These are phyloP conservation scores for Ramalina intermedia DNA, from an alignment of 495 filamentous ascomycete genomes.

Conservation along the genomic window DNA sequence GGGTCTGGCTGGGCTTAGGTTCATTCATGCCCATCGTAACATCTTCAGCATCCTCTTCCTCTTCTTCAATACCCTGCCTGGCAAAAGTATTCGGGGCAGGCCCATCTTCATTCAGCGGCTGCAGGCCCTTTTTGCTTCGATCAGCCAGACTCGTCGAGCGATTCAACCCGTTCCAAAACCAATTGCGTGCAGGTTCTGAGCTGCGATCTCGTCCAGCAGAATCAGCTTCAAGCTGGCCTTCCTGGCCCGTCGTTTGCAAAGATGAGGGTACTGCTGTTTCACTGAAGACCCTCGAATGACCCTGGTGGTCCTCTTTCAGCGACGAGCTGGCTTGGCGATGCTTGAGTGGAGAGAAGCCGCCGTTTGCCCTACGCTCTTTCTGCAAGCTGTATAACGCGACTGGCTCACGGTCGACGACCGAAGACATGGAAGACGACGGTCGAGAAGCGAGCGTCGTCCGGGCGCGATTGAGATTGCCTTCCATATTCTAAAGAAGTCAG, in stretches of 20 bases:
- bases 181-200: constrained; percentile 12
- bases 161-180: constrained; percentile 17
- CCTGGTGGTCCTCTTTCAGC: constrained; percentile 22
- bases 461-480: constrained; percentile 71
- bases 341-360: constrained; percentile 17
- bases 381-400: constrained; percentile 9
- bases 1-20: not conserved
- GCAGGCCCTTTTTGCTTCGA: constrained; percentile 13
- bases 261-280: constrained; percentile 39
- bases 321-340: constrained; percentile 22
- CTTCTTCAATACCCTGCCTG: not conserved
- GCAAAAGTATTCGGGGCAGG: constrained; percentile 14
- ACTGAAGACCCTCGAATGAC: constrained; percentile 41
- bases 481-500: constrained; percentile 59
- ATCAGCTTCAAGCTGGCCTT: constrained; percentile 12
- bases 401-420: constrained; percentile 9
- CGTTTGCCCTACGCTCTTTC: constrained; percentile 1
- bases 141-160: constrained; percentile 10
- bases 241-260: constrained; percentile 18
- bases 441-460: constrained; percentile 54
- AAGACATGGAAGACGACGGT: constrained; percentile 36
- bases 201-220: constrained; percentile 1
- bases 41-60: not conserved
- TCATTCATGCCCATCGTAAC: no score
- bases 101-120: constrained; percentile 23